These are phyloP conservation scores for Centaurea solstitialis DNA, from an alignment of 129 eudicot species.

Conservation along the genomic window DNA sequence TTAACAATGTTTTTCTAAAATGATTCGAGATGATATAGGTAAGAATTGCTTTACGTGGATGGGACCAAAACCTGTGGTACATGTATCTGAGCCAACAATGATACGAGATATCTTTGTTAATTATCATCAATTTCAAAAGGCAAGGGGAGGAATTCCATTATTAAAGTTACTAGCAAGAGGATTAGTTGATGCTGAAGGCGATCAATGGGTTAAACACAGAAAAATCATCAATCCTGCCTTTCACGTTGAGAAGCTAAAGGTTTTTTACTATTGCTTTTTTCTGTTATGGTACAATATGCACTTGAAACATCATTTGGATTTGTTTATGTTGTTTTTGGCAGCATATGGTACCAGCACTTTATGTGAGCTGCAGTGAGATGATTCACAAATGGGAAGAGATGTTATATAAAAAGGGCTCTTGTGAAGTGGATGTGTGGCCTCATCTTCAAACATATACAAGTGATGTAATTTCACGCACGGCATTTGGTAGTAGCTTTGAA, in stretches of 20 bases:
- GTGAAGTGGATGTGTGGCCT: not conserved
- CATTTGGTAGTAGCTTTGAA: not conserved
- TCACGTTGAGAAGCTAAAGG: conserved; percentile 3
- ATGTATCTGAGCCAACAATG: not conserved
- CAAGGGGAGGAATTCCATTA: not conserved
- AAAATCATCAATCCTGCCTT: not conserved
- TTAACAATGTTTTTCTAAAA: not conserved
- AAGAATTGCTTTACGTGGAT: not conserved
- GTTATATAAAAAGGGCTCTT: not conserved
- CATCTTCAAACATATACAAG: not conserved
- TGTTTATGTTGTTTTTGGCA: not conserved
- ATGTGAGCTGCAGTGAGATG: not conserved
- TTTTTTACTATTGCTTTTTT: not conserved
- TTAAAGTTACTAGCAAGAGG: not conserved
- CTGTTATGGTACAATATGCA: not conserved
- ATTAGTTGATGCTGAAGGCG: conserved; percentile 1
- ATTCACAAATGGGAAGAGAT: not conserved
- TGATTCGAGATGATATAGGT: not conserved
- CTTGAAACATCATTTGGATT: not conserved
- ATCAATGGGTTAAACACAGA: conserved; percentile 5
- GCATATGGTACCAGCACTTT: conserved; percentile 4
- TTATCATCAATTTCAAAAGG: not conserved
- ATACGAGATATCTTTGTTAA: not conserved
- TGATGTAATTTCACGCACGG: not conserved
- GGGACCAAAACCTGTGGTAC: not conserved